A percentile compares a stretch with the other conserved stretches of the same genome.
Evolutionary conservation across 768 basidiomycete genomes (phyloP).

Genomic region (Phanerochaete carnosa): DNA sequence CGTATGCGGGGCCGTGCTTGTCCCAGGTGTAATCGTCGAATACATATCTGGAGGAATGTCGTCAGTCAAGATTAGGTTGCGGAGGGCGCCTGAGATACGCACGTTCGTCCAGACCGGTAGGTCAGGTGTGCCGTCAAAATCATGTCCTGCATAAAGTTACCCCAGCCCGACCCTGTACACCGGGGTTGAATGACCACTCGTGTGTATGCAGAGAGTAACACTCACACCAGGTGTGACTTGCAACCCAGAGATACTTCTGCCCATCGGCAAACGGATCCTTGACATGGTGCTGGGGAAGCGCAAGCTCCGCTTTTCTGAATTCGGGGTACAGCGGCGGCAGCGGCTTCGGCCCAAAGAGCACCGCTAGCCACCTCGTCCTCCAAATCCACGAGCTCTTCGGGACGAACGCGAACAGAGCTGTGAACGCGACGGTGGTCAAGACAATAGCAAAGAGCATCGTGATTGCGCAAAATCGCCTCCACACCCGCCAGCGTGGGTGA

Average conservation of each 20-base stretch:
- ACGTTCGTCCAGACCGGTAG: slow-evolving; percentile 34
- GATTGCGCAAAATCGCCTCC: too few species aligned
- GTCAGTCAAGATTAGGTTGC: background rate
- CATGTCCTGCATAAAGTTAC: slow-evolving; percentile 38
- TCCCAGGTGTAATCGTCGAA: slow-evolving; percentile 58
- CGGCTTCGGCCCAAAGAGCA: slow-evolving; percentile 11
- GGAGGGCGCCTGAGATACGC: slow-evolving; percentile 6
- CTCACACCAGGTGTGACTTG: slow-evolving; percentile 45
- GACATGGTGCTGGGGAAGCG: slow-evolving; percentile 42
- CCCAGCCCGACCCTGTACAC: slow-evolving; percentile 34
- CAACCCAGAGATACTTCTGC: slow-evolving; percentile 41
- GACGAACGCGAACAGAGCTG: background rate
- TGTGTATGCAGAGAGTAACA: background rate
- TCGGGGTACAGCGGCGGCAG: slow-evolving; percentile 44
- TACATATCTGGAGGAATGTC: slow-evolving; percentile 32
- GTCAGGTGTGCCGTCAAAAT: slow-evolving; percentile 33
- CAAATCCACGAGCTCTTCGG: background rate
- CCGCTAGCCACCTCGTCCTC: background rate
- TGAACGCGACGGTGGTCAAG: background rate
- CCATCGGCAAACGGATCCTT: slow-evolving; percentile 39
- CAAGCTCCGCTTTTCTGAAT: slow-evolving; percentile 41
- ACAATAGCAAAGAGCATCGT: background rate
- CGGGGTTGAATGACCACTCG: background rate
- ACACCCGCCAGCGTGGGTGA: too few species aligned
- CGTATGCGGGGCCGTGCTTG: slow-evolving; percentile 32